Evolutionary conservation across 1,139 yeast species (phyloP).

Genomic region (Saccharomyces hybrid): DNA sequence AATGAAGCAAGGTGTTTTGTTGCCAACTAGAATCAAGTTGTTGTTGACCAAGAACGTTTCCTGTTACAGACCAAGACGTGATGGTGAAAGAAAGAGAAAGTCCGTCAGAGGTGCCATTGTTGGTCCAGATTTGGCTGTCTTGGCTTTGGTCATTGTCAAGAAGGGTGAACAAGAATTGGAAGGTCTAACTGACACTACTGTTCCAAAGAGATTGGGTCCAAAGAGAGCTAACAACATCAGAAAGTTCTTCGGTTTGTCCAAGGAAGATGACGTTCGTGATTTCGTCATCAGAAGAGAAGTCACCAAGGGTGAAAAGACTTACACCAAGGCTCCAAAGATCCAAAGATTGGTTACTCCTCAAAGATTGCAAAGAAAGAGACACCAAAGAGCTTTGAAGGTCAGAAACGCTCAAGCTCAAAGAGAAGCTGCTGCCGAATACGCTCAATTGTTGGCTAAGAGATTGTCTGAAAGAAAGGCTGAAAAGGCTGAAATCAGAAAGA

Average conservation of each 20-base stretch:
- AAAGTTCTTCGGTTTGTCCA: conserved; percentile 97
- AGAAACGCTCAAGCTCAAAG: conserved; percentile 97
- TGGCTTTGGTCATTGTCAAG: conserved; percentile 88
- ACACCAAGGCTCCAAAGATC: conserved; percentile 99
- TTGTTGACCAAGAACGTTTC: conserved; percentile 91
- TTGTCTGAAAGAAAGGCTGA: conserved; percentile 97
- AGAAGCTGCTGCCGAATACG: conserved; percentile 99
- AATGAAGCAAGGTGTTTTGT: conserved; percentile 99
- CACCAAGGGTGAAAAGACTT: conserved; percentile 95
- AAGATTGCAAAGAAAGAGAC: conserved; percentile 98
- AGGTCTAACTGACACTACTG: conserved; percentile 90
- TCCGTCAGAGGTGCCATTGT: conserved; percentile 99
- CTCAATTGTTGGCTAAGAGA: conserved; percentile 97
- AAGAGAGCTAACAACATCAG: conserved; percentile 99
- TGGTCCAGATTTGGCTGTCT: conserved; percentile 93
- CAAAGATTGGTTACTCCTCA: conserved; percentile 99
- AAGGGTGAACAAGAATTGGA: conserved; percentile 95
- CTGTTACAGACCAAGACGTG: conserved; percentile 99
- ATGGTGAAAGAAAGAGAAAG: conserved; percentile 99
- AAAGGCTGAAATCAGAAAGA: conserved; percentile 95
- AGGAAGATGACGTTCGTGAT: conserved; percentile 93
- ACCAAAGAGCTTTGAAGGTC: conserved; percentile 86
- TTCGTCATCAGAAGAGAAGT: conserved; percentile 98
- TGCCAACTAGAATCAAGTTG: conserved; percentile 98
- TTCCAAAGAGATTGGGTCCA: conserved; percentile 99